These are phyloP conservation scores for Paradendryphiella salina DNA, from an alignment of 2,329 filamentous ascomycete species.

Conservation along the genomic window DNA sequence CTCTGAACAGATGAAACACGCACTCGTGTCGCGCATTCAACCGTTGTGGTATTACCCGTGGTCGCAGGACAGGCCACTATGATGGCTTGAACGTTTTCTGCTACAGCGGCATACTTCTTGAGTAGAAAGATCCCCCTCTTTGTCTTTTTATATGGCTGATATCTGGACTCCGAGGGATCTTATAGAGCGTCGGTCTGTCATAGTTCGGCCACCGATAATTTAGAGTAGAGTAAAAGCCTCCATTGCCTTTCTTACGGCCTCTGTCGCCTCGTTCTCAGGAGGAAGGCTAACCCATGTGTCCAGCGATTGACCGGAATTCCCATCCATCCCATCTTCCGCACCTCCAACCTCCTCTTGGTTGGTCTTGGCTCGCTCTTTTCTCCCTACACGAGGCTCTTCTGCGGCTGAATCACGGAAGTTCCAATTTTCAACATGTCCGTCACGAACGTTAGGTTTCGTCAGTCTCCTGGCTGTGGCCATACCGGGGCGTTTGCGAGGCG, in stretches of 20 bases:
- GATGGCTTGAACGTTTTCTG: too few relatives aligned
- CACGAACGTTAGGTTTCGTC: background rate
- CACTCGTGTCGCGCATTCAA: background rate
- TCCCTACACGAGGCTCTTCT: background rate
- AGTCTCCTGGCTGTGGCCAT: background rate
- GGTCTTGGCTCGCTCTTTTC: background rate
- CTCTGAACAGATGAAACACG: background rate
- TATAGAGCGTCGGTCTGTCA: too few relatives aligned
- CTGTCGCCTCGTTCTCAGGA: conserved; percentile 8
- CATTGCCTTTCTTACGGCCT: conserved; percentile 12
- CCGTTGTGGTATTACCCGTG: background rate
- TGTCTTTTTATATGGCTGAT: too few relatives aligned
- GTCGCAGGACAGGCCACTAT: too few relatives aligned
- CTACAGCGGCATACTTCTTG: too few relatives aligned
- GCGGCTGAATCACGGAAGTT: conserved; percentile 1
- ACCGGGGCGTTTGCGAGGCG: conserved; percentile 9
- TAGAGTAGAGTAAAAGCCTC: conserved; percentile 8
- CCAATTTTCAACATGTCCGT: conserved; percentile 2
- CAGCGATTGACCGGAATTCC: conserved; percentile 1
- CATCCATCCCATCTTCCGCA: conserved; percentile 2
- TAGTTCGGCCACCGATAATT: background rate
- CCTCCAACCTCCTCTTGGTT: background rate
- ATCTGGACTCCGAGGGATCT: too few relatives aligned
- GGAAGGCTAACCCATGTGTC: conserved; percentile 6
- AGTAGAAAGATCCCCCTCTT: too few relatives aligned